phyloP scores from a whole-genome alignment of 2,329 filamentous ascomycete species.

The Xylariales sp. region DNA sequence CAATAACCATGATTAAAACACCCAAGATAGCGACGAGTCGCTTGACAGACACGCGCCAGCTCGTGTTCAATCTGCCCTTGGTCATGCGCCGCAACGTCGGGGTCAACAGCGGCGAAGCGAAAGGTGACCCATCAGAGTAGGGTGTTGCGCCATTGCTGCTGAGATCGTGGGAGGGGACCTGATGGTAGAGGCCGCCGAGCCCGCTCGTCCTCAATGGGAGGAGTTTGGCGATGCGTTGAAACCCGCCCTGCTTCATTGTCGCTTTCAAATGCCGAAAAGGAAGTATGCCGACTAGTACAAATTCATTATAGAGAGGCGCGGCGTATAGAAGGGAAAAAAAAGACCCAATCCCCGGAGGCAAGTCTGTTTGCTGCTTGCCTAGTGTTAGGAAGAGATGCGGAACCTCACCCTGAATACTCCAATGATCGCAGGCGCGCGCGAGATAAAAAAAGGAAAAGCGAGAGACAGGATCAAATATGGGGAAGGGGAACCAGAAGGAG shows the following conservation, averaged over 20 bases:
- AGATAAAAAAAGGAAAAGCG: too few species aligned
- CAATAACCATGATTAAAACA: background rate
- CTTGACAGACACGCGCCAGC: slow-evolving; percentile 3
- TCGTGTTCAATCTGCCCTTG: background rate
- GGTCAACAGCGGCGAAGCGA: background rate
- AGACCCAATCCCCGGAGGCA: too few species aligned
- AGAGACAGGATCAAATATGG: too few species aligned
- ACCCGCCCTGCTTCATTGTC: slow-evolving; percentile 12
- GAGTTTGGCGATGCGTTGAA: slow-evolving; percentile 14
- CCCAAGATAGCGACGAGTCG: background rate
- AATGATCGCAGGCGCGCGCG: too few species aligned
- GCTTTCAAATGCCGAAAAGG: background rate
- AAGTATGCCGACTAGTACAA: background rate
- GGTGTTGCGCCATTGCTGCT: slow-evolving; percentile 13
- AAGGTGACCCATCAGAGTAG: slow-evolving; percentile 13
- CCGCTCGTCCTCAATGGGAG: slow-evolving; percentile 11
- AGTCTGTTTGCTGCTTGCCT: too few species aligned
- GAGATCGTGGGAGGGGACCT: slow-evolving; percentile 18
- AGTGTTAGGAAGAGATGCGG: too few species aligned
- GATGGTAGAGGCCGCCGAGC: slow-evolving; percentile 13
- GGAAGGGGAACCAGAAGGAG: too few species aligned
- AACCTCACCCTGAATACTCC: too few species aligned
- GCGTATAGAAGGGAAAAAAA: too few species aligned
- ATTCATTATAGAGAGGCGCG: too few species aligned
- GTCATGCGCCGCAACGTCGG: background rate